phyloP scores from a whole-genome alignment of 1,139 yeast species.

The Candida tetrigidarum region DNA sequence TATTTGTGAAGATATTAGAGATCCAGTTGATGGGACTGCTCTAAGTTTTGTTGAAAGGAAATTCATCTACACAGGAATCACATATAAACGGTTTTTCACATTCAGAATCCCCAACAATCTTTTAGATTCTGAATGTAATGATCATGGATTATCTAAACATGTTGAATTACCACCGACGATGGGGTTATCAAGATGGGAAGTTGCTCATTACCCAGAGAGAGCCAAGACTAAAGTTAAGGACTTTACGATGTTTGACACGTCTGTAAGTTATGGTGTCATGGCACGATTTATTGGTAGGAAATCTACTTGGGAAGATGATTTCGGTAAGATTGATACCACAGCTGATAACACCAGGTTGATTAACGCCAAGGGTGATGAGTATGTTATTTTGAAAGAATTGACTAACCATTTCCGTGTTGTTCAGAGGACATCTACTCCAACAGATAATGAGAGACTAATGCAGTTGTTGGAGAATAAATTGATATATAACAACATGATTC shows the following conservation, averaged over 20 bases:
- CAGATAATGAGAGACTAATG: conserved; percentile 20
- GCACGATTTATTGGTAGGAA: conserved; percentile 49
- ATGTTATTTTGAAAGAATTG: conserved; percentile 41
- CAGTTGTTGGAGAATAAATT: conserved; percentile 24
- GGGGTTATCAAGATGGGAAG: conserved; percentile 30
- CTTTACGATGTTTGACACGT: conserved; percentile 31
- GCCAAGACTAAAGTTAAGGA: conserved; percentile 22
- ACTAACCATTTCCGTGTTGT: conserved; percentile 34
- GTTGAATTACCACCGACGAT: conserved; percentile 44
- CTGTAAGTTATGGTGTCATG: conserved; percentile 40
- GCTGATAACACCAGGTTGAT: conserved; percentile 31
- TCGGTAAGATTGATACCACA: conserved; percentile 18
- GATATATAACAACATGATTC: conserved; percentile 30
- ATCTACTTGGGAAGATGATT: conserved; percentile 19
- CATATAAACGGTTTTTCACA: conserved; percentile 46
- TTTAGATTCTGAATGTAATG: conserved; percentile 42
- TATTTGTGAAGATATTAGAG: conserved; percentile 23
- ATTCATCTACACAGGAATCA: conserved; percentile 30
- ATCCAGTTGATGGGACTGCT: conserved; percentile 33
- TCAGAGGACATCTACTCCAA: conserved; percentile 23
- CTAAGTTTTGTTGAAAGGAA: conserved; percentile 30
- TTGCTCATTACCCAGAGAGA: conserved; percentile 18
- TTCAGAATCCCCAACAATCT: conserved; percentile 45
- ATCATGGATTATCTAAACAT: conserved; percentile 38
- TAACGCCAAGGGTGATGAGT: conserved; percentile 46